phyloP scores from a whole-genome alignment of 1,284 basidiomycete genomes.

The Wallemia mellicola region DNA sequence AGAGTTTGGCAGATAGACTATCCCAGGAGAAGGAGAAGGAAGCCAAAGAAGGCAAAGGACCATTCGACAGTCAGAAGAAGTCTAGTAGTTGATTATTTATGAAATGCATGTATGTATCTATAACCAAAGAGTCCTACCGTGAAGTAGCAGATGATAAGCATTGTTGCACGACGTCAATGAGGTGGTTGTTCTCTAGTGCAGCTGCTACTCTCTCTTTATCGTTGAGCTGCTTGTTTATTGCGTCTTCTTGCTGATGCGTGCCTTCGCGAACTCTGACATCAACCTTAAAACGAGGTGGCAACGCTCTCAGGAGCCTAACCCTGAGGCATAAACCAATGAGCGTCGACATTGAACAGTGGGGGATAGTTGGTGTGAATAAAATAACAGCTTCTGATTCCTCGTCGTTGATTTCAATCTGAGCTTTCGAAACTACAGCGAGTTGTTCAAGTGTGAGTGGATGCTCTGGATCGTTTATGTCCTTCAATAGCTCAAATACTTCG shows the following conservation, averaged over 20 bases:
- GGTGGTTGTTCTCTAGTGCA: conserved; percentile 66
- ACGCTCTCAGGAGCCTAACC: conserved; percentile 59
- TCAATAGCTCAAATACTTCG: conserved; percentile 31
- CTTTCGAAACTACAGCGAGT: conserved; percentile 69
- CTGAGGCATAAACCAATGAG: conserved; percentile 81
- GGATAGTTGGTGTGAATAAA: conserved; percentile 88
- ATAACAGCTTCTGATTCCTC: conserved; percentile 35
- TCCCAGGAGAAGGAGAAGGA: not conserved
- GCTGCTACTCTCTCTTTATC: conserved; percentile 97
- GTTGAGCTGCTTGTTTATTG: conserved; percentile 94
- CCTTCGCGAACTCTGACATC: conserved; percentile 80
- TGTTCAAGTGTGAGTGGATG: conserved; percentile 87
- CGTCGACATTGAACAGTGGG: conserved; percentile 93
- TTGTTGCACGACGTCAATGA: conserved; percentile 65
- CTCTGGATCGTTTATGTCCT: conserved; percentile 83
- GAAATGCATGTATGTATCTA: too few relatives aligned
- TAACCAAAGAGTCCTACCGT: not conserved
- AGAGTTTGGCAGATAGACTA: not conserved
- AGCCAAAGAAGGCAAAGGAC: not conserved
- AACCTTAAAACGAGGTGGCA: conserved; percentile 77
- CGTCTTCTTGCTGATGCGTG: conserved; percentile 71
- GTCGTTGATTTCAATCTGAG: conserved; percentile 44
- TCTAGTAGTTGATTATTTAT: not conserved
- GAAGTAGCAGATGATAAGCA: conserved; percentile 29
- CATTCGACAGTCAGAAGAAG: too few relatives aligned